Base-by-base conservation (phyloP, 2,329 filamentous ascomycete species). In the Trichoderma sp. region DNA sequence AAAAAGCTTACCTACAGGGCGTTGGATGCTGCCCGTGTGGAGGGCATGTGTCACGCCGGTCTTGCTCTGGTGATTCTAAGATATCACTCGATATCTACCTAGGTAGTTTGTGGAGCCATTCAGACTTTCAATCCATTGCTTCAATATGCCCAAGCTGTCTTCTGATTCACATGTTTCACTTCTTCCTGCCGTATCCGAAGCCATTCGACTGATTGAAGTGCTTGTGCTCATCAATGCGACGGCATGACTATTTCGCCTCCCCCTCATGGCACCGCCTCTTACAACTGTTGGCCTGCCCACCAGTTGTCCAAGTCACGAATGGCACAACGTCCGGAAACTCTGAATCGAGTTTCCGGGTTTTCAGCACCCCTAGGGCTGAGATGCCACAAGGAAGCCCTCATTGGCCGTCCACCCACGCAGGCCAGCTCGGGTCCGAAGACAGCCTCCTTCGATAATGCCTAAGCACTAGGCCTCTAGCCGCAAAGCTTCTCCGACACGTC, bases 401-500 rank as follows among this genome's bases (percentile, higher is more conserved):
- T 62, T 62, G 59, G 60, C 24, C 28, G 19, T 21, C 43, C 7
- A 50, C 28, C 48, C 47, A 6, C 45, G 10, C 30, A 34, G 30
- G 30, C 7, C 21, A 44, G 28, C 50, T 52, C 54, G 24, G 26
- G 55, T 45, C 47, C 48, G n/a, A 43, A 30, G 19, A 17, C 41
- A 52, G 48, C 55, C 43, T 17, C 44, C n/a, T 47, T 34, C 34
- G n/a, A 58, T 39, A 30, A 21, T 28, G 50, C 48, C 48, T 63
- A 63, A 63, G 60, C 60, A 63, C 60, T 63, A 63, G 60, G 14
- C 41, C 14, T 14, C 47, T 63, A 63, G 60, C 19, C 45, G 15
- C 50, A 54, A 63, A 63, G 60, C 39, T 54, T 63, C 41, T 39
- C 43, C n/a, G 17, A 45, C 39, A 41, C 6, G 6, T 5, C n/a